Conservation (phyloP, 805 yeast genomes). For the Monosporozyma aerobia region DNA sequence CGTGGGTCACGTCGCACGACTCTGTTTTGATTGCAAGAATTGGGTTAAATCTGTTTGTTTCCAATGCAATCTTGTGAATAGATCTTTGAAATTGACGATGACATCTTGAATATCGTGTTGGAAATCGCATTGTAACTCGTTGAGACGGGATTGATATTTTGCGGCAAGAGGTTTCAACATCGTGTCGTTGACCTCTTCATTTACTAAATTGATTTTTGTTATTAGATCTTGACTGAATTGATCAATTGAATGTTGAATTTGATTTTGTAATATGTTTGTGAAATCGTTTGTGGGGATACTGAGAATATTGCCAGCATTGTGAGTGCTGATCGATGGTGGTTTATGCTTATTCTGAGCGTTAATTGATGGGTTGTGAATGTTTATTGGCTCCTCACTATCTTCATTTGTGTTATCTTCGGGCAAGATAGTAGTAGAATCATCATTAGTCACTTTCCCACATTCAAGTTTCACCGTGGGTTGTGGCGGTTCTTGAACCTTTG, state of each 20-base stretch:
- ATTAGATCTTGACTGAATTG: slow-evolving; percentile 30
- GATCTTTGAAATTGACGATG: slow-evolving; percentile 28
- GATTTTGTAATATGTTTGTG: slow-evolving; percentile 31
- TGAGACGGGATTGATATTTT: slow-evolving; percentile 29
- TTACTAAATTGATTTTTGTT: slow-evolving; percentile 30
- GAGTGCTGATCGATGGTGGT: background rate
- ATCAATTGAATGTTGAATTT: slow-evolving; percentile 29
- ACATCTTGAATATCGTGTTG: slow-evolving; percentile 32
- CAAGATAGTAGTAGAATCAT: background rate
- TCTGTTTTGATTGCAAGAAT: background rate
- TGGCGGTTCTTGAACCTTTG: background rate
- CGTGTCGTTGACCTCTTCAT: slow-evolving; percentile 31
- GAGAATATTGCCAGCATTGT: background rate
- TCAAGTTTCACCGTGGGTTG: background rate
- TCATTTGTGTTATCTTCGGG: background rate
- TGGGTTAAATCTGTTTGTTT: background rate
- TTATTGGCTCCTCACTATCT: background rate
- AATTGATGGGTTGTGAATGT: background rate
- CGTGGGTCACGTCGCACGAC: slow-evolving; percentile 21
- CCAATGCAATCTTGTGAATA: background rate
- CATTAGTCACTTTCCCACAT: background rate
- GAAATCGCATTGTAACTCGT: slow-evolving; percentile 28
- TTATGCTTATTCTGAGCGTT: background rate
- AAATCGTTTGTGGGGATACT: slow-evolving; percentile 8
- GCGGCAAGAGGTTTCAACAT: slow-evolving; percentile 28